Evolutionary conservation across 1,139 yeast species (phyloP).

Genomic region (Pichia sp.): DNA sequence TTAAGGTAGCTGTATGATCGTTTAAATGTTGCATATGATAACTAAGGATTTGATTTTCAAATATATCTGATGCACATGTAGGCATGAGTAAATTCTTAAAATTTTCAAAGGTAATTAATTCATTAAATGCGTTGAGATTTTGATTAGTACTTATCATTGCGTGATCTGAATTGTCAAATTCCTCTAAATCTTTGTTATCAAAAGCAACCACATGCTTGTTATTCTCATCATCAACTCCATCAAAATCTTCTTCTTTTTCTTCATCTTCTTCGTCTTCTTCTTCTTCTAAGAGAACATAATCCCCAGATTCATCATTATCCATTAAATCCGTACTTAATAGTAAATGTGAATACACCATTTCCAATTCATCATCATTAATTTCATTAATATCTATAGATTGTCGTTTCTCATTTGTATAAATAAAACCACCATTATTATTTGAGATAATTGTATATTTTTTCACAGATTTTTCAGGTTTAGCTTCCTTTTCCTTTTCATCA

Average conservation of each 20-base stretch:
- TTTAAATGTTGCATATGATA: constrained; percentile 31
- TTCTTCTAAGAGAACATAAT: constrained; percentile 4
- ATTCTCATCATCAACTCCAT: constrained; percentile 2
- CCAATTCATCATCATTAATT: constrained; percentile 25
- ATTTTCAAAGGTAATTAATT: constrained; percentile 33
- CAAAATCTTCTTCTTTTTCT: not conserved
- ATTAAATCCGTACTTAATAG: constrained; percentile 29
- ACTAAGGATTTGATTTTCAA: constrained; percentile 30
- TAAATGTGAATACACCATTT: constrained; percentile 28
- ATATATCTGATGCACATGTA: not conserved
- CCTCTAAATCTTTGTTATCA: constrained; percentile 1
- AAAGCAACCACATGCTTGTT: not conserved
- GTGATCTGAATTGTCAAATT: too few species aligned
- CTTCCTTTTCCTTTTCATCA: constrained; percentile 22
- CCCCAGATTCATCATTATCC: constrained; percentile 38
- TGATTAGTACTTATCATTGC: too few species aligned
- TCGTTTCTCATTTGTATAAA: not conserved
- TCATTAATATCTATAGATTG: constrained; percentile 27
- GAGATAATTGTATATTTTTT: constrained; percentile 1
- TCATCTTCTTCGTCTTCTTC: not conserved
- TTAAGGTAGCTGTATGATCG: constrained; percentile 27
- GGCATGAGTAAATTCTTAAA: constrained; percentile 20
- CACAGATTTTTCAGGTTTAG: not conserved
- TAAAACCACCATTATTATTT: constrained; percentile 7
- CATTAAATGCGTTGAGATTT: constrained; percentile 20